These are phyloP conservation scores for Clonostachys chloroleuca DNA, from an alignment of 2,329 filamentous ascomycete species.

Conservation along the genomic window DNA sequence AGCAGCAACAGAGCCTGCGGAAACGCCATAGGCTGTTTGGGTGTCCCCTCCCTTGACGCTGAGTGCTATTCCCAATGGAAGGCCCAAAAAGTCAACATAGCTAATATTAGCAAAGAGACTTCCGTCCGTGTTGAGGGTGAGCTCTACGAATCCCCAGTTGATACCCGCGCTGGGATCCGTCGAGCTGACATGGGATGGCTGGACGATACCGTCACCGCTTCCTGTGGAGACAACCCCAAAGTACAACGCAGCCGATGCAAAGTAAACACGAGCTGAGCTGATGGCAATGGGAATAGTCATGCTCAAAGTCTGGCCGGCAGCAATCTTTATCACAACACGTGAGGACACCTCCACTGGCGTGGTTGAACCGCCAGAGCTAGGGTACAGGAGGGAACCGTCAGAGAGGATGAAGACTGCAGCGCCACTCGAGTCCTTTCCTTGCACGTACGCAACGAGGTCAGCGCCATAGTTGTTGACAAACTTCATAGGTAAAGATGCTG, in stretches of 20 bases:
- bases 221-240: constrained; percentile 69
- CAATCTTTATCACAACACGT: constrained; percentile 59
- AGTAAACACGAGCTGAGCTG: constrained; percentile 66
- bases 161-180: constrained; percentile 57
- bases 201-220: constrained; percentile 62
- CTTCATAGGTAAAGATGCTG: background rate
- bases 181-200: constrained; percentile 67
- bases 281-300: constrained; percentile 66
- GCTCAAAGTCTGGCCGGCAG: constrained; percentile 51
- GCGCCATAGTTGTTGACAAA: background rate
- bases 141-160: constrained; percentile 66
- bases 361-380: constrained; percentile 32
- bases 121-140: constrained; percentile 53
- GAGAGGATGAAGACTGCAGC: constrained; percentile 55
- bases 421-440: constrained; percentile 53
- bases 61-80: constrained; percentile 56
- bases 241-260: constrained; percentile 51
- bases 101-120: constrained; percentile 67
- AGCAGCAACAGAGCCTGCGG: constrained; percentile 28
- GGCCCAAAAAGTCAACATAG: constrained; percentile 70
- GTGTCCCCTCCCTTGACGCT: constrained; percentile 36
- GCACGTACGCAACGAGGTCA: constrained; percentile 63
- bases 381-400: constrained; percentile 63
- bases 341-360: constrained; percentile 51
- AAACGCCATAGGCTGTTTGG: constrained; percentile 38